Base-by-base conservation (phyloP, 768 basidiomycete species). In the Termitomyces sp. region DNA sequence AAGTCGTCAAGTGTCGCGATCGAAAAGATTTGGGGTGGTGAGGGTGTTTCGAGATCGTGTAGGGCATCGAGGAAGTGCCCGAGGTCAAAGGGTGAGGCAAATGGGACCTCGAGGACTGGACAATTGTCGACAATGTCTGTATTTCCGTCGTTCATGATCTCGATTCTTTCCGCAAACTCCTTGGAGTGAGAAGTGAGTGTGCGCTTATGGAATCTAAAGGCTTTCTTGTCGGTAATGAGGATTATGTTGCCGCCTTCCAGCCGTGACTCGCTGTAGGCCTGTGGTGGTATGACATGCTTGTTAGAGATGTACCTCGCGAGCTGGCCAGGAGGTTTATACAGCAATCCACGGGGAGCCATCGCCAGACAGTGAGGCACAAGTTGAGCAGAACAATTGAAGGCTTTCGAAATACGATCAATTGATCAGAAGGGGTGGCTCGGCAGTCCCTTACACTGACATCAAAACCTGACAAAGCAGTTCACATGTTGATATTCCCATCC, bases 181-280 rank as follows among this genome's bases (percentile, higher is more conserved):
- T n/a, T 8, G 1, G 53, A 55, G 11, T 57, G 50, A 14, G 48
- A n/a, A 6, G 19, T 54, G 5, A 65, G 53, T 2, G 40, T 41
- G 48, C 41, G 57, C 23, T 53, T 58, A 17, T 60, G 37, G 11
- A 47, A 53, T 45, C 61, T 62, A 51, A 62, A 65, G 1, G 50
- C 64, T 2, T 23, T 32, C 14, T 48, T 23, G 27, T 57, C 29
- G 1, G 59, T 43, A 46, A 60, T 37, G 3, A 65, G 59, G 4
- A 63, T 34, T 11, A 63, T 57, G 59, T 65, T 65, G 11, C 64
- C 64, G 19, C 59, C 54, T 3, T 58, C 29, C 14, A 53, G 50
- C 56, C 60, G 63, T 14, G 57, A 55, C 0, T 1, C 12, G 27
- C 54, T 54, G 5, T 52, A 62, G 1, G 63, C 64, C 1, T 61